A percentile compares a stretch with the other conserved stretches of the same genome.
These are phyloP conservation scores for Calycina herbarum DNA, from an alignment of 2,329 filamentous ascomycete species.

Conservation along the genomic window DNA sequence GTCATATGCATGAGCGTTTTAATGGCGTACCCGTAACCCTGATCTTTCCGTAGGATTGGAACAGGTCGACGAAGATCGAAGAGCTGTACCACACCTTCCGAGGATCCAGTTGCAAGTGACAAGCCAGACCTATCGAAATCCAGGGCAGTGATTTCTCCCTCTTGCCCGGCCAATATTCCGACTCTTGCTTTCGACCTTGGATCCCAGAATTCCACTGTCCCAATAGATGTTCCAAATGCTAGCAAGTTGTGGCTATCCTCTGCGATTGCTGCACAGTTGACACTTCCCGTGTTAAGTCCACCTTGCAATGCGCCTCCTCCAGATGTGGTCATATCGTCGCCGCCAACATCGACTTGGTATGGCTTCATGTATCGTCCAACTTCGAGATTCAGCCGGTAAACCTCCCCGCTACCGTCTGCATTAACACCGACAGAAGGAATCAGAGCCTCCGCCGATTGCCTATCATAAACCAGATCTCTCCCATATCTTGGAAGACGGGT, in stretches of 20 bases:
- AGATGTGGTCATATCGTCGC: constrained; percentile 67
- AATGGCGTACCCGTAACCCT: constrained; percentile 91
- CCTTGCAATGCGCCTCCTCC: constrained; percentile 80
- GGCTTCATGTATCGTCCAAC: constrained; percentile 91
- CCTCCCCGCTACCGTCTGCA: constrained; percentile 81
- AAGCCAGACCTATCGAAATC: constrained; percentile 84
- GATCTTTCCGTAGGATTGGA: constrained; percentile 86
- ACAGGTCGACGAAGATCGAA: constrained; percentile 90
- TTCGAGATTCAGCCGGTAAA: constrained; percentile 90
- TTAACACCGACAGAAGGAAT: constrained; percentile 88
- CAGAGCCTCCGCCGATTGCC: constrained; percentile 77
- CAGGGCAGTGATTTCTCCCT: constrained; percentile 79
- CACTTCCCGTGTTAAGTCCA: constrained; percentile 78
- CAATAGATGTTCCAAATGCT: constrained; percentile 89
- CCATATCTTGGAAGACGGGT: constrained; percentile 92
- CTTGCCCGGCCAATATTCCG: constrained; percentile 69
- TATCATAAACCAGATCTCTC: constrained; percentile 83
- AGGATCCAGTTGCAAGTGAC: constrained; percentile 83
- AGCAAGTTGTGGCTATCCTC: constrained; percentile 86
- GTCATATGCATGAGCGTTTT: constrained; percentile 77
- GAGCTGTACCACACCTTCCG: constrained; percentile 81
- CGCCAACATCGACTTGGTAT: constrained; percentile 87
- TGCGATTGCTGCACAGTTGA: constrained; percentile 85
- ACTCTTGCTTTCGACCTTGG: constrained; percentile 79
- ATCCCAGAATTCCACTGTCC: constrained; percentile 98